Evolutionary conservation across 73 alveolate species (phyloP).

Genomic region (Blepharisma japonicum): DNA sequence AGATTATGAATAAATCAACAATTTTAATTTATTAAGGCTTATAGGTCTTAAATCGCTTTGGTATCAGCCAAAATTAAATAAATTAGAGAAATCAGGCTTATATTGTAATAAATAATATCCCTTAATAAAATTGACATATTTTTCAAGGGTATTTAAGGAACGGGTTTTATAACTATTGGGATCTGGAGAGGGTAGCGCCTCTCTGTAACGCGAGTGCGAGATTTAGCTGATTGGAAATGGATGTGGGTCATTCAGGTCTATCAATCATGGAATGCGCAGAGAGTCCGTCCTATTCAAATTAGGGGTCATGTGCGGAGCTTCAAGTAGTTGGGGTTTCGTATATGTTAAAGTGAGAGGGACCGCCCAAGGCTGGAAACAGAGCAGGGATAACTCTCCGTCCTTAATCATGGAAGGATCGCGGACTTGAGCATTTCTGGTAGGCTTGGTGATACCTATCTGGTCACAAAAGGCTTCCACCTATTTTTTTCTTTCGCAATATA

Average conservation of each 20-base stretch:
- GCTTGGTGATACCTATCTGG: conserved; percentile 1
- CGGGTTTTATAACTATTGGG: too few relatives aligned
- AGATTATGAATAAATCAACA: too few relatives aligned
- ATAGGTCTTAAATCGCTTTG: too few relatives aligned
- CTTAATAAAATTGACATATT: too few relatives aligned
- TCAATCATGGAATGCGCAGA: conserved; percentile 4
- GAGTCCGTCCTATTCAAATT: conserved; percentile 26
- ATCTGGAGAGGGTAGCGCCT: conserved; percentile 31
- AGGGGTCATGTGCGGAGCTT: conserved; percentile 28
- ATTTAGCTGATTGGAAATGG: conserved; percentile 10
- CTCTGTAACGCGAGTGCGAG: conserved; percentile 16
- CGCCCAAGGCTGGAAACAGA: conserved; percentile 32
- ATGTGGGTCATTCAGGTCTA: conserved; percentile 5
- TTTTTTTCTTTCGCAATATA: neutral
- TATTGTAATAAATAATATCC: too few relatives aligned
- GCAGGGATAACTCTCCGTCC: conserved; percentile 34
- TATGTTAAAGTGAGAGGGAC: conserved; percentile 28
- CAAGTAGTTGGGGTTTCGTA: neutral
- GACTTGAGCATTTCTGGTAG: conserved; percentile 7
- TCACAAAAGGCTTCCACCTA: conserved; percentile 15
- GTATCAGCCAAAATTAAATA: too few relatives aligned
- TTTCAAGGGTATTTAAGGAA: too few relatives aligned
- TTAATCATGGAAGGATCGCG: conserved; percentile 28
- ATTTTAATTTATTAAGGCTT: too few relatives aligned
- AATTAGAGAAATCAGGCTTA: too few relatives aligned